Evolutionary conservation across 148 eudicot genomes (phyloP), one percentile per base, ranked within the genome.

Genomic region (Vaccinium darrowii): DNA sequence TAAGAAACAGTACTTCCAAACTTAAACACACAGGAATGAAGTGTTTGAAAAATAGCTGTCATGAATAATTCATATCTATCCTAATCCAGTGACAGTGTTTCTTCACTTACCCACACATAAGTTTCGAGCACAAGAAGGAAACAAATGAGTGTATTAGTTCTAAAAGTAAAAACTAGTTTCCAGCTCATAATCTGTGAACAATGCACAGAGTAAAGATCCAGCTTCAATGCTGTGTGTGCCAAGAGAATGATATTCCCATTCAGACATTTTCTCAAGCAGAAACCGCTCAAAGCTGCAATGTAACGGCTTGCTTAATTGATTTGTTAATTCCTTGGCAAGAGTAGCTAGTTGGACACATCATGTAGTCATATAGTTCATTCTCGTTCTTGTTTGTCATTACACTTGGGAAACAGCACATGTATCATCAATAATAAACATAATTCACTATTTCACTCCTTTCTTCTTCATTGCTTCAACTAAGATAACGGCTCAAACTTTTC

Each of bases 211-310:
- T 21, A n/a, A 19, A 13, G 14, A 65, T 62, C 47, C 83, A 81
- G 14, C 83, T 63, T 19, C 73, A n/a, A 62, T 78, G 81, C 36
- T 52, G 60, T 60, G 23, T 23, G 56, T 47, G 36, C 36, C 56
- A 63, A 63, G 75, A 81, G 53, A 39, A 58, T 57, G 50, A 43
- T 39, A 43, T 47, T 57, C 58, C 86, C 85, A 79, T 1, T 84
- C 63, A 77, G 82, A 87, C 88, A 85, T 57, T 85, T 86, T 73
- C 58, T 74, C 91, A 71, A 91, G 81, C 88, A 89, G 85, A 51
- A 85, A 57, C 73, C 33, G 84, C 60, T 84, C 87, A 85, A 15
- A 10, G 1, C 21, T 19, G 47, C 14, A 7, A n/a, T 18, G 18
- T 8, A 79, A 54, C 1, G 30, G 56, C 27, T 21, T n/a, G 47